These are phyloP conservation scores for Phycomyces blakesleeanus DNA, from an alignment of 192 early-diverging fungal genomes.

Conservation along the genomic window DNA sequence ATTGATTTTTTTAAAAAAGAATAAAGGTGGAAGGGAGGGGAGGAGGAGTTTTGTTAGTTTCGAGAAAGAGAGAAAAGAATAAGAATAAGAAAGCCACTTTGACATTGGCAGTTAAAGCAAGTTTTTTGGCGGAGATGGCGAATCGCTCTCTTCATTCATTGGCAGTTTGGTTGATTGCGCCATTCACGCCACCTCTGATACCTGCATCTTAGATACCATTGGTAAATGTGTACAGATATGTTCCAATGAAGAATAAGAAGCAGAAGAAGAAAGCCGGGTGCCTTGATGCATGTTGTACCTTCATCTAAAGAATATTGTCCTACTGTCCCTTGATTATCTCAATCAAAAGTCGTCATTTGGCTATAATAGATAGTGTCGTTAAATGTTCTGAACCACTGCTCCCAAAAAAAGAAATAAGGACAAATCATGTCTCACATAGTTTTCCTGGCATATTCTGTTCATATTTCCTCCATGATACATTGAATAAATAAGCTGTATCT, in stretches of 20 bases:
- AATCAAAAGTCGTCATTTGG: no score
- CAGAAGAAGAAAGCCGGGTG: no score
- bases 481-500: no score
- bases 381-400: no score
- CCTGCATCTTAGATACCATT: neutral
- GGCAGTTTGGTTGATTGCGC: conserved; percentile 13
- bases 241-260: neutral
- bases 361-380: no score
- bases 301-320: no score
- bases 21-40: neutral
- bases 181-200: conserved; percentile 1
- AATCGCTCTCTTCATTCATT: neutral
- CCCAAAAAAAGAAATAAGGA: no score
- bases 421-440: no score
- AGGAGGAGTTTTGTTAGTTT: neutral
- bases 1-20: conserved; percentile 2
- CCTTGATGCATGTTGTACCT: no score
- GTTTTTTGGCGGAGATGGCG: conserved; percentile 5
- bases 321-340: no score
- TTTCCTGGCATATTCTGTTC: no score
- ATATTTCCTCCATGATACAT: no score
- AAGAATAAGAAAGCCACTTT: neutral
- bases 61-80: conserved; percentile 1
- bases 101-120: neutral
- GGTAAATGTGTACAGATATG: neutral